Evolutionary conservation across 352 stramenopile genomes (phyloP).

Genomic region (Thalassiosira hispida): DNA sequence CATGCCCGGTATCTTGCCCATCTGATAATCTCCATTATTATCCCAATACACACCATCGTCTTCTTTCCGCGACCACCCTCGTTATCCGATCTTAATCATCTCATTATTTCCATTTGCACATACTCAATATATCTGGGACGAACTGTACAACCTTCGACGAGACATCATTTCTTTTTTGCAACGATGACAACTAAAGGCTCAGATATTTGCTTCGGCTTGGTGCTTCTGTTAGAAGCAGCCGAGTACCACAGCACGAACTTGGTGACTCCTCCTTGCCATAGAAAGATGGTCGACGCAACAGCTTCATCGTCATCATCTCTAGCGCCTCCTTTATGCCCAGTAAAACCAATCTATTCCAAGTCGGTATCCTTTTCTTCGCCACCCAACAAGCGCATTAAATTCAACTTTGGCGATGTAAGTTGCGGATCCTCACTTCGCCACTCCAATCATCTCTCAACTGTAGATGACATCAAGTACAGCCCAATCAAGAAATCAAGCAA

Average conservation of each 20-base stretch:
- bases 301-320: not conserved
- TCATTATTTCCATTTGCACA: no score
- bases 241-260: conserved; percentile 7
- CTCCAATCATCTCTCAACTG: not conserved
- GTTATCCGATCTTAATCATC: no score
- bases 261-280: conserved; percentile 11
- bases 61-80: no score
- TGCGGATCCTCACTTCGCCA: not conserved
- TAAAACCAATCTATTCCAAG: conserved; percentile 1
- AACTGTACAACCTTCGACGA: not conserved
- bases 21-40: no score
- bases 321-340: not conserved
- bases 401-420: conserved; percentile 1
- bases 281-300: not conserved
- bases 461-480: not conserved
- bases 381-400: conserved; percentile 15
- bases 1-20: no score
- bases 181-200: conserved; percentile 4
- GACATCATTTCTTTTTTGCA: not conserved
- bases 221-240: conserved; percentile 19
- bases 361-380: not conserved
- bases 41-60: no score
- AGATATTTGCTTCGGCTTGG: conserved; percentile 23
- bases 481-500: conserved; percentile 23
- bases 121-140: not conserved